phyloP scores from a whole-genome alignment of 441 rosid genomes.

The Hura crepitans region DNA sequence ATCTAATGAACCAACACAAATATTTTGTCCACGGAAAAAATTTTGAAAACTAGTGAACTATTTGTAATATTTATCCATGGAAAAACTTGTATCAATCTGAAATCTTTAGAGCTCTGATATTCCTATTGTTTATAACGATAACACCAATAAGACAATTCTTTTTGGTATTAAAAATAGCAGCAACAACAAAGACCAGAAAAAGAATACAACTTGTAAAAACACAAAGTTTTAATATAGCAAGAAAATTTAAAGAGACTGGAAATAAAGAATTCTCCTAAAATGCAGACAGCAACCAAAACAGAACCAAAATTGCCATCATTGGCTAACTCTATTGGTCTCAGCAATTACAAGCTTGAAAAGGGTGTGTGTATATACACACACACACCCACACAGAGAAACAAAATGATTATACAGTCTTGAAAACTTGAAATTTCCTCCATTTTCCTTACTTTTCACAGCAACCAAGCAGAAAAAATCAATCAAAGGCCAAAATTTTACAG shows the following conservation, averaged over 20 bases:
- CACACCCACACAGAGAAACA: not conserved
- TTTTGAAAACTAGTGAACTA: not conserved
- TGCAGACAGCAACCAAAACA: not conserved
- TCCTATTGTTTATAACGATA: not conserved
- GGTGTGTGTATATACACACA: too few relatives aligned
- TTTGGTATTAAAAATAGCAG: too few relatives aligned
- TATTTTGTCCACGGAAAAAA: not conserved
- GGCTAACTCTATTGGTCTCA: not conserved
- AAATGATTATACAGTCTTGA: not conserved
- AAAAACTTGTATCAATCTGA: not conserved
- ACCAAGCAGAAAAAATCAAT: constrained; percentile 18
- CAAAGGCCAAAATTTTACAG: not conserved
- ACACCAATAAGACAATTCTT: not conserved
- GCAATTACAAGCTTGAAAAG: not conserved
- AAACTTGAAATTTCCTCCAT: not conserved
- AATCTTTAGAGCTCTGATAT: not conserved
- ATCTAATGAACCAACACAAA: not conserved
- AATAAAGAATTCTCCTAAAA: not conserved
- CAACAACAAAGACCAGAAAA: not conserved
- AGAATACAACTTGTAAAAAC: not conserved
- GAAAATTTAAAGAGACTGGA: not conserved
- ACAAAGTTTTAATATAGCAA: not conserved
- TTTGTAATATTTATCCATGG: not conserved
- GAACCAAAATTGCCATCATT: not conserved
- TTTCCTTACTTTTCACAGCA: constrained; percentile 14